phyloP scores from a whole-genome alignment of 164 flowering plant species.

The Piper longum region DNA sequence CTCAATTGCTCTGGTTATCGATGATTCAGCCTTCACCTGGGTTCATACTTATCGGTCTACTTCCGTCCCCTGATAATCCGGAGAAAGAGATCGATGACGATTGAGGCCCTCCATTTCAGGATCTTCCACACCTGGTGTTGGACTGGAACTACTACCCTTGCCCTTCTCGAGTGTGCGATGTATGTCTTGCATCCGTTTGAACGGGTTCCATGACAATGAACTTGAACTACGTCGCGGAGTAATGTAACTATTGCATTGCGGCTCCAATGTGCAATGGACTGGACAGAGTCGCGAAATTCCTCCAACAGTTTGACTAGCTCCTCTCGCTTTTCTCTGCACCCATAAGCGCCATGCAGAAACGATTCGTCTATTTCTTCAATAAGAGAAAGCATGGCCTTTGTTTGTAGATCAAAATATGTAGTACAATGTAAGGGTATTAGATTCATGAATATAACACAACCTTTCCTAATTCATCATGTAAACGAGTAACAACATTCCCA shows the following conservation, averaged over 20 bases:
- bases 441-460: background rate
- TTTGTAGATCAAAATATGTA: constrained; percentile 23
- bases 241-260: constrained; percentile 6
- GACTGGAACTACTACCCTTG: constrained; percentile 8
- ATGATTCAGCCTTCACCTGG: background rate
- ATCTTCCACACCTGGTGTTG: constrained; percentile 20
- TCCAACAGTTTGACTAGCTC: constrained; percentile 19
- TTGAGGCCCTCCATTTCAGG: constrained; percentile 3
- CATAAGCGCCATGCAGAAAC: constrained; percentile 21
- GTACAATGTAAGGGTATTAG: background rate
- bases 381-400: constrained; percentile 17
- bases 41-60: background rate
- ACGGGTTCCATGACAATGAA: constrained; percentile 9
- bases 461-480: background rate
- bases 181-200: constrained; percentile 1
- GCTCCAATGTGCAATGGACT: constrained; percentile 21
- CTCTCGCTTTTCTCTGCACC: constrained; percentile 9
- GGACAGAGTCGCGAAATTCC: constrained; percentile 21
- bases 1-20: background rate
- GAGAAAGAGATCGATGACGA: background rate
- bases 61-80: background rate
- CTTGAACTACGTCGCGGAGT: constrained; percentile 6
- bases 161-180: background rate
- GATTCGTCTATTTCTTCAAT: constrained; percentile 25
- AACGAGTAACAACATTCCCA: too few relatives aligned